Conservation (phyloP, 2,329 filamentous ascomycete genomes). For the Alternaria sp. region DNA sequence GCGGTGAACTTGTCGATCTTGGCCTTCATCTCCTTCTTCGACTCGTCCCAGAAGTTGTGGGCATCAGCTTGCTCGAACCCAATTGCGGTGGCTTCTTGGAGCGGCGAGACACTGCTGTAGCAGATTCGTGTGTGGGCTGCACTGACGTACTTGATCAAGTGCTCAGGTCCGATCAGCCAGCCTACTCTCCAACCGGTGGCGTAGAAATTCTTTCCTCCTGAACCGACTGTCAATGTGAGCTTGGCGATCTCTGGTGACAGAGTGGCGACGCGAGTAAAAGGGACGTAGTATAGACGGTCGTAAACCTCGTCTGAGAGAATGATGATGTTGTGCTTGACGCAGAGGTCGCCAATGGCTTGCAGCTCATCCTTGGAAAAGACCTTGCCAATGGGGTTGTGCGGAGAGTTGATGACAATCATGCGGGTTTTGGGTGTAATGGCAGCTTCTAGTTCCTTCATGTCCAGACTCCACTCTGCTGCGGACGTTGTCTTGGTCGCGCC, state of each 20-base stretch:
- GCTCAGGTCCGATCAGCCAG: conserved; percentile 87
- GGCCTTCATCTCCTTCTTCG: conserved; percentile 83
- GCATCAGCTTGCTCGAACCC: conserved; percentile 90
- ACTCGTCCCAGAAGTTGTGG: conserved; percentile 85
- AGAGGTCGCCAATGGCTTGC: conserved; percentile 82
- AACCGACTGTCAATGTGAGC: conserved; percentile 91
- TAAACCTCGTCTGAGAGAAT: conserved; percentile 80
- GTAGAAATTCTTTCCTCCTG: conserved; percentile 98
- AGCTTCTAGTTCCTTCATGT: conserved; percentile 80
- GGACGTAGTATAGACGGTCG: conserved; percentile 91
- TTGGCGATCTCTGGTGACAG: conserved; percentile 87
- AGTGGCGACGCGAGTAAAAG: conserved; percentile 90
- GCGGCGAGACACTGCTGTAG: conserved; percentile 89
- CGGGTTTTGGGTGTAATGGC: conserved; percentile 87
- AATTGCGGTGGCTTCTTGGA: conserved; percentile 93
- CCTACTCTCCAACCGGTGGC: conserved; percentile 96
- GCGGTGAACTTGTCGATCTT: conserved; percentile 89
- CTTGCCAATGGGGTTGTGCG: conserved; percentile 96
- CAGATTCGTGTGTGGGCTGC: conserved; percentile 96
- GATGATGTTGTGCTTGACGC: conserved; percentile 90
- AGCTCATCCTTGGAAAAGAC: conserved; percentile 87
- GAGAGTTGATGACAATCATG: conserved; percentile 92
- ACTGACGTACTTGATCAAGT: conserved; percentile 88
- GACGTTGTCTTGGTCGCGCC: conserved; percentile 81
- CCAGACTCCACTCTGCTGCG: conserved; percentile 84